Conservation (phyloP, 768 basidiomycete species). For the Tylopilus subfusipes region DNA sequence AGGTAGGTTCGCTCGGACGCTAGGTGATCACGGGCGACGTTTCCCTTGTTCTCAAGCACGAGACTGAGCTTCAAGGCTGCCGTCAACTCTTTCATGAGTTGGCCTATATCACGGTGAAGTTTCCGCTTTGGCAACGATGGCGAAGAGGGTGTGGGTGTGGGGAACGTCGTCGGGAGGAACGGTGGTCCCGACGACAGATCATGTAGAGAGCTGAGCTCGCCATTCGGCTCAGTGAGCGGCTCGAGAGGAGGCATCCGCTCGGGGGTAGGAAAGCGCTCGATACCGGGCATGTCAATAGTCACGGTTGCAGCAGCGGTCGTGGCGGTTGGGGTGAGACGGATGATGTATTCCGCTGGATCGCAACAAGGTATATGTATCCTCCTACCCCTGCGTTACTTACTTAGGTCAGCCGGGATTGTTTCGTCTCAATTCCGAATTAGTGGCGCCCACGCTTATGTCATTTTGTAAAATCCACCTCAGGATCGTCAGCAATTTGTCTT, state of each 20-base stretch:
- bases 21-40: constrained; percentile 61
- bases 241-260: constrained; percentile 24
- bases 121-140: neutral
- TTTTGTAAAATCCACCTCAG: neutral
- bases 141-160: too few species aligned
- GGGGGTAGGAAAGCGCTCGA: neutral
- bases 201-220: constrained; percentile 8
- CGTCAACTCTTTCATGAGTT: neutral
- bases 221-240: constrained; percentile 7
- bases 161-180: neutral
- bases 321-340: neutral
- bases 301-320: neutral
- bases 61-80: constrained; percentile 25
- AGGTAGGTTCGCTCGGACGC: constrained; percentile 63
- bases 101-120: neutral
- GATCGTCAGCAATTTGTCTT: neutral
- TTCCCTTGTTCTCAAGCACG: constrained; percentile 55
- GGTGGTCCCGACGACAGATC: neutral
- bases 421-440: neutral
- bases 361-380: neutral
- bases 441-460: neutral
- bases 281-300: constrained; percentile 10
- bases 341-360: neutral
- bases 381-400: neutral
- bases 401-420: neutral